Evolutionary conservation across 2,329 filamentous ascomycete genomes (phyloP).

Genomic region (Mycosphaerella arachidis): DNA sequence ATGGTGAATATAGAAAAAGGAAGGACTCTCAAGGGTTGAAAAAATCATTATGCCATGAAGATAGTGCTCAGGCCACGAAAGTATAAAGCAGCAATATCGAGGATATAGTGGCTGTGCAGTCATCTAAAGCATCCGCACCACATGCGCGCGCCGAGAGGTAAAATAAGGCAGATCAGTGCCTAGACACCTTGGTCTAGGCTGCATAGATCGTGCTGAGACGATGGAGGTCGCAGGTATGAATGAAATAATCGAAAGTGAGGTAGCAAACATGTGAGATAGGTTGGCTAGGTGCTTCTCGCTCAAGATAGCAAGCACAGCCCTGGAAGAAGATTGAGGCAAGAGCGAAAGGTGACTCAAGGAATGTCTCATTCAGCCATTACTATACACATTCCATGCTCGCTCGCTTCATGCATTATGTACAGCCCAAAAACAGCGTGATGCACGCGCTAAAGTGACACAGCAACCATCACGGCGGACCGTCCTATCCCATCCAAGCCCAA

Average conservation of each 20-base stretch:
- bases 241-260: too few species aligned
- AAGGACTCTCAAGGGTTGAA: background rate
- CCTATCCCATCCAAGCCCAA: conserved; percentile 26
- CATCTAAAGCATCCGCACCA: background rate
- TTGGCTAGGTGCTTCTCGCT: too few species aligned
- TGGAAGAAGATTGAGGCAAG: too few species aligned
- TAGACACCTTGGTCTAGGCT: too few species aligned
- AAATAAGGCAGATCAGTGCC: background rate
- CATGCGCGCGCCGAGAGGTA: background rate
- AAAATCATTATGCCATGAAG: background rate
- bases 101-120: background rate
- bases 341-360: too few species aligned
- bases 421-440: background rate
- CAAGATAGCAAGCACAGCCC: too few species aligned
- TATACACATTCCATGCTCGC: background rate
- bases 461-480: too few species aligned
- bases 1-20: background rate
- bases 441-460: too few species aligned
- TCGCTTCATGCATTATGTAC: conserved; percentile 2
- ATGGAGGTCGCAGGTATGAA: too few species aligned
- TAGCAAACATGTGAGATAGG: too few species aligned
- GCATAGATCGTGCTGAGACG: too few species aligned
- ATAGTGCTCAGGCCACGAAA: background rate
- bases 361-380: background rate
- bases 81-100: background rate